Base-by-base conservation (phyloP, 352 stramenopile species). In the Globisporangium orthogonon region DNA sequence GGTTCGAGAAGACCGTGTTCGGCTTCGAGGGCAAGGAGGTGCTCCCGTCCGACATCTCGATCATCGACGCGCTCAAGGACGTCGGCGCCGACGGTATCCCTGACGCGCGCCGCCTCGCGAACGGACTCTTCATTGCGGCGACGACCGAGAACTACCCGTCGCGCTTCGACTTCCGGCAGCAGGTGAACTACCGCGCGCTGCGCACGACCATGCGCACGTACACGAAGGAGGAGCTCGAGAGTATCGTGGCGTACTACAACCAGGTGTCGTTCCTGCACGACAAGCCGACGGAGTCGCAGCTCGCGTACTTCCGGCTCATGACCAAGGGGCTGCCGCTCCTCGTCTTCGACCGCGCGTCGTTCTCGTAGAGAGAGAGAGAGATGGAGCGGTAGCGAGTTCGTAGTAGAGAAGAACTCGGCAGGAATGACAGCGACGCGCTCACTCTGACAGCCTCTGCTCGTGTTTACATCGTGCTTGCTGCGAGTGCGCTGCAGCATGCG, bases 221-320 rank as follows among this genome's bases (percentile, higher is more conserved):
- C 69, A 76, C 72, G 60, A 40, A 69, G n/a, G 83, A 91, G 53
- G 85, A 95, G 62, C 73, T 95, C 44, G 64, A 73, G 54, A 79
- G 64, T 41, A 66, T 89, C 52, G 67, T 95, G 31, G 85, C 78
- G 37, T 95, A 95, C 68, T 93, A 93, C 71, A 93, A 89, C 63
- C 76, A 91, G 66, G 73, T 93, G 44, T 54, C 52, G 51, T 50
- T 64, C 31, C 29, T 45, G 50, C 46, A 43, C 56, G 83, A 90
- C 66, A 83, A 88, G 61, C 78, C 76, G 43, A 86, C 71, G 30
- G 77, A 84, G 28, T 76, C 74, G 63, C 61, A 91, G 69, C 51
- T 90, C 49, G 83, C 83, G 41, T 89, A 90, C 70, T 93, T 93
- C 60, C 78, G 81, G 51, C 73, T 93, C 52, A 93, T 93, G 83